phyloP scores from a whole-genome alignment of 1,284 basidiomycete genomes.

The Rhodotorula sp. region DNA sequence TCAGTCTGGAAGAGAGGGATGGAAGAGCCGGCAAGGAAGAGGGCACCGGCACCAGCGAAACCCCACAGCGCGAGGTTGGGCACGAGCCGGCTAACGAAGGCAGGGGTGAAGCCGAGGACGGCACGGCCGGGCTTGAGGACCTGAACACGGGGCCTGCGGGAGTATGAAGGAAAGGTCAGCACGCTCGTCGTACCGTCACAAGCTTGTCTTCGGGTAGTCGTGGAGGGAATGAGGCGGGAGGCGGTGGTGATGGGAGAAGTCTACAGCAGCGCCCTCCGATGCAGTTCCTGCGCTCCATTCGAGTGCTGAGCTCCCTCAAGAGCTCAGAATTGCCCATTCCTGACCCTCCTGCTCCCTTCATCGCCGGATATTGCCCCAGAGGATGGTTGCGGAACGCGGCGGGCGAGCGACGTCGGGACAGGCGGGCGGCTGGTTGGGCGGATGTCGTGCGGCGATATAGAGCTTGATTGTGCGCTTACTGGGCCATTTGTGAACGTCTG shows the following conservation, averaged over 20 bases:
- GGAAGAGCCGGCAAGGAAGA: constrained; percentile 19
- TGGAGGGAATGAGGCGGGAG: background rate
- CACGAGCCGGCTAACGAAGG: constrained; percentile 7
- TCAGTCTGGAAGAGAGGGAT: constrained; percentile 36
- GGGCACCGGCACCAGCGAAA: constrained; percentile 26
- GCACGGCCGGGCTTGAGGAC: constrained; percentile 18
- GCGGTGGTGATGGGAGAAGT: background rate
- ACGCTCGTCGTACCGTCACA: too few species aligned
- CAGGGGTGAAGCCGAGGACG: constrained; percentile 23
- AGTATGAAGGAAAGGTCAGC: background rate
- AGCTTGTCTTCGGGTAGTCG: too few species aligned
- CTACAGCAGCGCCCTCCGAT: background rate
- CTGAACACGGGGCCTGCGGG: constrained; percentile 25
- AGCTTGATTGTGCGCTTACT: background rate
- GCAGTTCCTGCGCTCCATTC: too few species aligned
- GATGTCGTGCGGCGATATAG: background rate
- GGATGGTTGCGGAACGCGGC: too few species aligned
- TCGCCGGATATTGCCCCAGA: too few species aligned
- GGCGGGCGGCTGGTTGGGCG: too few species aligned
- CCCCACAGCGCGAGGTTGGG: constrained; percentile 36
- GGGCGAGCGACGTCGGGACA: too few species aligned
- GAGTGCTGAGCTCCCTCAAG: background rate
- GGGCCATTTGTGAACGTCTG: background rate
- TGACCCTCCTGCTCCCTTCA: background rate
- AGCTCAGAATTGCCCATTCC: background rate